These are phyloP conservation scores for Arthrinium puccinioides DNA, from an alignment of 2,329 filamentous ascomycete species.

Conservation along the genomic window DNA sequence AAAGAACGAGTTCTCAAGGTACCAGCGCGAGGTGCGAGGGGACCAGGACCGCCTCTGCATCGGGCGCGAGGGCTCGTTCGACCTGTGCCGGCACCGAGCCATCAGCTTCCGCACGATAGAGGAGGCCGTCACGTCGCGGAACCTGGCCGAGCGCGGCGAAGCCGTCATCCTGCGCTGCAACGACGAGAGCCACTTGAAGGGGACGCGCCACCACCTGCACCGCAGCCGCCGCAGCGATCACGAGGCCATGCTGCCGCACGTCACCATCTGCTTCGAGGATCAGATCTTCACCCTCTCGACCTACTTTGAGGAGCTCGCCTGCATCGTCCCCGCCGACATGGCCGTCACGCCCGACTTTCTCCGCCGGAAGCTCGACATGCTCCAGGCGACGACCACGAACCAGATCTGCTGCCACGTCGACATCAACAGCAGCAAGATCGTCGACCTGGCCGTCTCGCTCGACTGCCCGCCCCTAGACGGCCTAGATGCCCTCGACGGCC, in stretches of 20 bases:
- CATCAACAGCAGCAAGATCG: slow-evolving; percentile 1
- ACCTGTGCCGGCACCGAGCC: slow-evolving; percentile 2
- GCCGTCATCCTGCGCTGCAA: slow-evolving; percentile 2
- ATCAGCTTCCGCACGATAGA: neutral
- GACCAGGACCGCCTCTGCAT: slow-evolving; percentile 1
- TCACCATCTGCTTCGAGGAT: neutral
- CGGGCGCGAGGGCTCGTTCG: slow-evolving; percentile 1
- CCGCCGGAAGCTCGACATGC: slow-evolving; percentile 1
- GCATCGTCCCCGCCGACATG: neutral
- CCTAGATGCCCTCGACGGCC: no score
- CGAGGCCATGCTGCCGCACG: slow-evolving; percentile 3
- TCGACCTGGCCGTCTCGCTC: slow-evolving; percentile 1
- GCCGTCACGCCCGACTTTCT: neutral
- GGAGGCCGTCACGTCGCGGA: neutral
- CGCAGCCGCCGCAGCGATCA: neutral
- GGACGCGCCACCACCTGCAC: slow-evolving; percentile 1
- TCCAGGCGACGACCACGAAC: slow-evolving; percentile 3
- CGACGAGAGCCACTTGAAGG: slow-evolving; percentile 4
- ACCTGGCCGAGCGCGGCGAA: neutral
- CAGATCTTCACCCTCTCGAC: slow-evolving; percentile 1
- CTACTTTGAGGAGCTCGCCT: slow-evolving; percentile 4
- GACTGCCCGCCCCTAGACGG: slow-evolving; percentile 1
- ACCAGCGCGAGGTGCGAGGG: neutral
- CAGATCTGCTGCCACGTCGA: neutral
- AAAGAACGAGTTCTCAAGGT: neutral